Base-by-base conservation (phyloP, 495 filamentous ascomycete genomes). In the Penicillium canariense region DNA sequence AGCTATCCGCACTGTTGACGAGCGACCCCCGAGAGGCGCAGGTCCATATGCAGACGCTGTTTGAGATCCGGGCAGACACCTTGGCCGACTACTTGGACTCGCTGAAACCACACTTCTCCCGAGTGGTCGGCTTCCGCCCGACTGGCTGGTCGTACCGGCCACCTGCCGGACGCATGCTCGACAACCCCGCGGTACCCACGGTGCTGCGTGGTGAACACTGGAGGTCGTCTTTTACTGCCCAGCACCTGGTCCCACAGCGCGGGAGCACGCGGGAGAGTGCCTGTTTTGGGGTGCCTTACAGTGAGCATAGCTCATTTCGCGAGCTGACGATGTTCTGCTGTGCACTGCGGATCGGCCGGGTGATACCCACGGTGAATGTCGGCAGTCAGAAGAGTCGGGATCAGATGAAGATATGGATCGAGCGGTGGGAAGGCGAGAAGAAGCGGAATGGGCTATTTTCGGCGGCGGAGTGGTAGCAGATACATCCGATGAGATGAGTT, bases 1-100 rank as follows among this genome's bases (percentile, higher is more conserved):
- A 95, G 59, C 83, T 99, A 10, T 74, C 82, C 39, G 76, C 81
- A 1, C 80, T 86, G 15, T 76, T 99, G 58, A 99, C 94, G 0
- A 77, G 77, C 30, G 72, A 96, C 63, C 93, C 94, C 0, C 74
- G 74, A 20, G 88, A 88, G 59, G 94, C 95, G 1, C 94, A 97
- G 69, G 90, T 99, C 0, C 94, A 99, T 73, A 96, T 99, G 93
- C 93, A 95, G 54, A 90, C 87, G 54, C 77, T 99, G 6, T 91
- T 91, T 73, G 93, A 97, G 71, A 88, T 97, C 54, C 84, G 87
- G 36, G 82, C 89, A 9, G 89, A 96, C 47, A 94, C 93, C 0
- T 78, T 99, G 8, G 80, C 87, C 46, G 90, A 93, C 55, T 99
- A 99, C 65, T 82, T 99, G 23, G 81, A 87, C 60, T 73, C 78